A percentile compares a stretch with the other conserved stretches of the same genome.
Conservation (phyloP, 192 early-diverging fungal species). For the Coemansia reversa region DNA sequence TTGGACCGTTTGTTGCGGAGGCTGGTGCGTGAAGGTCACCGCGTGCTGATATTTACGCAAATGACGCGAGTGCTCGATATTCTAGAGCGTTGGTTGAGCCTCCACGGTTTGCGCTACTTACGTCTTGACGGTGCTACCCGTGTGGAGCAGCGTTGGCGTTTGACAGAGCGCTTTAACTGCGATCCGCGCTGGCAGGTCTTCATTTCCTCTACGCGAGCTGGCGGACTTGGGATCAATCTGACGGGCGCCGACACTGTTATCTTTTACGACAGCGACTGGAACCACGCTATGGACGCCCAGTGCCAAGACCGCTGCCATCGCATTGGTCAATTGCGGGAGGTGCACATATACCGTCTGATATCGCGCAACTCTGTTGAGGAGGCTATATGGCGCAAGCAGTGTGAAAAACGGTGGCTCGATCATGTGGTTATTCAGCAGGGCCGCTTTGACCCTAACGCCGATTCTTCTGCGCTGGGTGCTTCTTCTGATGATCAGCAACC, state of each 20-base stretch:
- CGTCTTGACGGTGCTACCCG: constrained; percentile 89
- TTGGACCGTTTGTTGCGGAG: constrained; percentile 78
- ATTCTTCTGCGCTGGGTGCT: constrained; percentile 4
- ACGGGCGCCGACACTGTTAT: constrained; percentile 96
- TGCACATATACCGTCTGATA: constrained; percentile 77
- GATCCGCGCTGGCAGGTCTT: constrained; percentile 87
- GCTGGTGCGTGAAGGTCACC: constrained; percentile 84
- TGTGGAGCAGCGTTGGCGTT: constrained; percentile 80
- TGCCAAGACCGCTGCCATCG: constrained; percentile 96
- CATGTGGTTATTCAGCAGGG: constrained; percentile 79
- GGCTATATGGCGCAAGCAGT: constrained; percentile 75
- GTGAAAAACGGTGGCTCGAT: constrained; percentile 75
- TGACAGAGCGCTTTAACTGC: constrained; percentile 96
- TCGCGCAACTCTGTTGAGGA: constrained; percentile 73
- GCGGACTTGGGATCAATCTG: constrained; percentile 94
- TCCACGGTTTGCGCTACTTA: constrained; percentile 79
- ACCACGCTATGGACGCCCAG: constrained; percentile 95
- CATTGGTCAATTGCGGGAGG: constrained; percentile 85
- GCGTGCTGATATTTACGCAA: constrained; percentile 95
- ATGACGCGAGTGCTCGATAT: constrained; percentile 95
- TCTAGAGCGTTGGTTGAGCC: constrained; percentile 81
- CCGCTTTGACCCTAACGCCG: constrained; percentile 64
- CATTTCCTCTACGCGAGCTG: constrained; percentile 90
- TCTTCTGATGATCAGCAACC: background rate
- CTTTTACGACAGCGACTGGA: constrained; percentile 91